Base-by-base conservation (phyloP, 108 stramenopile species). In the Pinguiococcus pyrenoidosus region DNA sequence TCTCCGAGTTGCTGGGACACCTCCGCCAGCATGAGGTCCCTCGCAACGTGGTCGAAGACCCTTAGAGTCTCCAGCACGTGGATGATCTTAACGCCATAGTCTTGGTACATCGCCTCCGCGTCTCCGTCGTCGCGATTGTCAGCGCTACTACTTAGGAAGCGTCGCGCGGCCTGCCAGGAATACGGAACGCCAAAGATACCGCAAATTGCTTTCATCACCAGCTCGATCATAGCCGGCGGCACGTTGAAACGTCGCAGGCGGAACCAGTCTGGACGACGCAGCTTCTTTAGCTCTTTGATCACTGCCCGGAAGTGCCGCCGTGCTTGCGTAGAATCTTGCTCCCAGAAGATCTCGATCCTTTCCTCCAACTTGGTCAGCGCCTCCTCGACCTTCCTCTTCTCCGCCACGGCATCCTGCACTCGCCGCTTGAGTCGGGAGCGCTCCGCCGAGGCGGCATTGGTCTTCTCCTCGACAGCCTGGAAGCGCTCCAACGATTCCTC, bases 101-200 rank as follows among this genome's bases (percentile, higher is more conserved):
- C 46, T 2, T 29, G 42, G 22, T 16, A 36, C 16, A 56, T 6
- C n/a, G 44, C 44, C 9, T 45, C 54, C 25, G 20, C 4, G 37
- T 56, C 54, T 25, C 54, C 54, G 22, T 56, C 51, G 51, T 51
- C 51, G 39, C 14, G 28, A 39, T 51, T 51, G 37, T 27, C 21
- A 16, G 29, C 27, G 16, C 35, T 37, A 4, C 25, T 28, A 2
- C 35, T 27, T 1, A 51, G 14, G 5, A 51, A 22, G 2, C 10
- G 32, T 28, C 41, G 51, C 3, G 51, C 51, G n/a, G 37, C 39
- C 51, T 51, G 39, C 51, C 51, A 51, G 2, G 37, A 41, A 18
- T 51, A 37, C 22, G 2, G 27, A 37, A 41, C 51, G 18, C 21
- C 5, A 27, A 37, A 29, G 39, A 51, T 16, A 17, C 29, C 30